Evolutionary conservation across 345 rosid genomes (phyloP).

Genomic region (Punica granatum): DNA sequence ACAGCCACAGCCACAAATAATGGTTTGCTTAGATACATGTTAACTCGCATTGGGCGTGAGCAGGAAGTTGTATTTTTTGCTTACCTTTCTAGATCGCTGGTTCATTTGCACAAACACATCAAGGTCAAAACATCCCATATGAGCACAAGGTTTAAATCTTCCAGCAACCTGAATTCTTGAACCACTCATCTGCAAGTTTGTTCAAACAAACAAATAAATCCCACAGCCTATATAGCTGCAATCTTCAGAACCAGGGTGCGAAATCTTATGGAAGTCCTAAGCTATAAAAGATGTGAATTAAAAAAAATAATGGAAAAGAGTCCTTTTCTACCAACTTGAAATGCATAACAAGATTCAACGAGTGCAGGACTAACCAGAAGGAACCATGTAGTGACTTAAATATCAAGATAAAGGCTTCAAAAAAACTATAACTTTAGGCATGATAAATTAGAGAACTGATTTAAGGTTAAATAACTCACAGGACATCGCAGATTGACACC

Average conservation of each 20-base stretch:
- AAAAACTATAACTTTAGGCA: conserved; percentile 36
- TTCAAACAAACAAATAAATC: conserved; percentile 6
- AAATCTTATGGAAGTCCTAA: too few relatives aligned
- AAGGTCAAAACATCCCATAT: conserved; percentile 97
- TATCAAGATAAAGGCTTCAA: conserved; percentile 81
- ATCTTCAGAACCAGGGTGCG: conserved; percentile 3
- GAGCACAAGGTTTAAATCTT: conserved; percentile 86
- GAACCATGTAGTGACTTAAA: conserved; percentile 9
- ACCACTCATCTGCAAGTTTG: conserved; percentile 89
- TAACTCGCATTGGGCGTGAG: too few relatives aligned
- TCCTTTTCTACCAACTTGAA: too few relatives aligned
- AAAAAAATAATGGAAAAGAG: too few relatives aligned
- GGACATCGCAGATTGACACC: conserved; percentile 88
- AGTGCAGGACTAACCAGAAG: too few relatives aligned
- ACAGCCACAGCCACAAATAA: not conserved
- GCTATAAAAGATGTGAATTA: too few relatives aligned
- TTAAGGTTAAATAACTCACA: conserved; percentile 38
- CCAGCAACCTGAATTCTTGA: conserved; percentile 95
- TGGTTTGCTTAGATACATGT: too few relatives aligned
- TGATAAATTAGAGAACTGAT: conserved; percentile 25
- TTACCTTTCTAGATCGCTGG: conserved; percentile 96
- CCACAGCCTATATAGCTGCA: too few relatives aligned
- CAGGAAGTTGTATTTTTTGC: conserved; percentile 12
- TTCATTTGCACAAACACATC: conserved; percentile 92
- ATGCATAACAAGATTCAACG: too few relatives aligned